Base-by-base conservation (phyloP, 2,329 filamentous ascomycete genomes). In the Paradendryphiella salina region DNA sequence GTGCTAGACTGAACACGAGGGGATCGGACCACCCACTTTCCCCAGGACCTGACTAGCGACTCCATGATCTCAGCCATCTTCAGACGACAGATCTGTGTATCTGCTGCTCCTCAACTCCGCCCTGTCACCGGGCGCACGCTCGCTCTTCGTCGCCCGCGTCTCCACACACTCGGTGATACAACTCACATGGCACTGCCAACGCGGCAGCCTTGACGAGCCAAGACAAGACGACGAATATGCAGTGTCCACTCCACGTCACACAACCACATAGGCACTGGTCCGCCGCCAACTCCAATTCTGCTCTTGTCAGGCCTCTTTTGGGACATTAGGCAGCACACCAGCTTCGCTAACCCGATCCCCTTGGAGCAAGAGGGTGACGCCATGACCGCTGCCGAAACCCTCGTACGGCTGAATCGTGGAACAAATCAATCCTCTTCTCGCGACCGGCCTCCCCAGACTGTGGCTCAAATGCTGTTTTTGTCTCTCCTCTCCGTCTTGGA, bases 121-220 rank as follows among this genome's bases (percentile, higher is more conserved):
- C 46, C 50, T 47, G 54, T 44, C 43, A 45, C 38, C 49, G 33
- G 23, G 41, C 43, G 47, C 49, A 52, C 38, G 41, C 47, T 35
- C 43, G 43, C 46, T 43, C 29, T 23, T 32, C 15, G 44, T 46
- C 55, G 48, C 43, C 34, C 44, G 53, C 53, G 46, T 57, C 58
- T 52, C 28, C 55, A 46, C 51, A 46, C 51, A 52, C 43, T 35
- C 5, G 2, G 59, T 57, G 34, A 42, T 34, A 60, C 57, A 54
- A 44, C 52, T 52, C 55, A 50, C 57, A 56, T 56, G 63, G 61
- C 57, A 55, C 53, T 59, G 60, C 63, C 61, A 64, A 52, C 61
- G 60, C 60, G 61, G 59, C 61, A 59, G 59, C 59, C 47, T 46
- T 54, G 44, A 48, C 9, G 33, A 45, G 48, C 58, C 53, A 55